These are phyloP conservation scores for Coix lacrymajobi DNA, from an alignment of 176 grass and related monocot genomes.

Conservation along the genomic window DNA sequence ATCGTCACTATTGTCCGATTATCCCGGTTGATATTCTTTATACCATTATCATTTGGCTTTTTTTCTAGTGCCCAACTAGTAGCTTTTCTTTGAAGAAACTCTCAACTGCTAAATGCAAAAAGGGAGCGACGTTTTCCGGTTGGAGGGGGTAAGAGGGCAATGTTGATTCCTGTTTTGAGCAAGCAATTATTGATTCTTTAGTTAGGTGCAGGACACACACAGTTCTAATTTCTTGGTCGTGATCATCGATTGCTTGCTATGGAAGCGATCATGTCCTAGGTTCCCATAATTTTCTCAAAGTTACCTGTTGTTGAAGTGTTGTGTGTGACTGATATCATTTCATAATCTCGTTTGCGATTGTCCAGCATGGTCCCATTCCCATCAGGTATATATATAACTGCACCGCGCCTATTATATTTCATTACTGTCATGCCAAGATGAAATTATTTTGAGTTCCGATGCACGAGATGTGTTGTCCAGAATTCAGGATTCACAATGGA, in stretches of 20 bases:
- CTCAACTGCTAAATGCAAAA: neutral
- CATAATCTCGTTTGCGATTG: neutral
- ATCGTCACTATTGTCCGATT: no score
- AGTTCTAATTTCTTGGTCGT: neutral
- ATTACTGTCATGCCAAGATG: neutral
- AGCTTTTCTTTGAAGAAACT: neutral
- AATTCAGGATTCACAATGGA: neutral
- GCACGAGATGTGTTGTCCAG: neutral
- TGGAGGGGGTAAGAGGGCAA: neutral
- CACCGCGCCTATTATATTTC: neutral
- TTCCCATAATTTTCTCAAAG: neutral
- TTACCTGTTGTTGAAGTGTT: neutral
- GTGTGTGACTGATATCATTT: neutral
- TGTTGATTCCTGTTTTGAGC: neutral
- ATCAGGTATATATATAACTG: neutral
- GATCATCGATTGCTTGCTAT: slow-evolving; percentile 1
- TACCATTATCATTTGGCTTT: neutral
- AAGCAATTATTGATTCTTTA: neutral
- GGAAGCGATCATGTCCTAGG: neutral
- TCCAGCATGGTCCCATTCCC: neutral
- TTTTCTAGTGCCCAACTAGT: neutral
- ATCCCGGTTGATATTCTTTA: neutral
- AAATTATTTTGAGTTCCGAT: neutral
- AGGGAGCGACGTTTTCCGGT: neutral
- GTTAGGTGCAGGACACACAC: neutral